Conservation (phyloP, 345 rosid species). For the Ricinus communis region DNA sequence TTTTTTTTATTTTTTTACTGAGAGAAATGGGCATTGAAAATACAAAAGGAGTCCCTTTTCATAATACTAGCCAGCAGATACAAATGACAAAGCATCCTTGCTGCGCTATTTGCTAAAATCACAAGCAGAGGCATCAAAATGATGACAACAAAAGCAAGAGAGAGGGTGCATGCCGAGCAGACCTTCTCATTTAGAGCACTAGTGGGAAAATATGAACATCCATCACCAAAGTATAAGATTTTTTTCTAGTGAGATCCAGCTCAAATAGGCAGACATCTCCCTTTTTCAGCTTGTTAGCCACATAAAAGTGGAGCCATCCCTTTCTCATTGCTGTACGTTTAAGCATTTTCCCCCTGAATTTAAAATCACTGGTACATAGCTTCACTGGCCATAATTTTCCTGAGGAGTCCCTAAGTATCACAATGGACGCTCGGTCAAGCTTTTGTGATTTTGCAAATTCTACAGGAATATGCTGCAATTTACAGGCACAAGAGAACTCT, state of each 20-base stretch:
- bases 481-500: not conserved
- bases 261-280: conserved; percentile 13
- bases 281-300: not conserved
- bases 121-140: not conserved
- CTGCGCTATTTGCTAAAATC: not conserved
- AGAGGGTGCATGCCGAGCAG: too few species aligned
- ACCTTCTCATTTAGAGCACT: too few species aligned
- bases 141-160: not conserved
- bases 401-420: not conserved
- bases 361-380: not conserved
- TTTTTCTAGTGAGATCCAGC: not conserved
- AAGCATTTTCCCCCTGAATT: not conserved
- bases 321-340: not conserved
- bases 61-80: not conserved
- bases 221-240: not conserved
- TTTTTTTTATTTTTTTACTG: too few species aligned
- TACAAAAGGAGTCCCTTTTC: not conserved
- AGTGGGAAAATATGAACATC: conserved; percentile 4
- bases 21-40: not conserved
- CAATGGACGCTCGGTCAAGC: not conserved
- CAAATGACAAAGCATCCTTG: not conserved
- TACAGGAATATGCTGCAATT: not conserved
- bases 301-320: conserved; percentile 4
- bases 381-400: conserved; percentile 11
- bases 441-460: conserved; percentile 6